phyloP scores from a whole-genome alignment of 1,284 basidiomycete genomes.

The Sparassis latifolia region DNA sequence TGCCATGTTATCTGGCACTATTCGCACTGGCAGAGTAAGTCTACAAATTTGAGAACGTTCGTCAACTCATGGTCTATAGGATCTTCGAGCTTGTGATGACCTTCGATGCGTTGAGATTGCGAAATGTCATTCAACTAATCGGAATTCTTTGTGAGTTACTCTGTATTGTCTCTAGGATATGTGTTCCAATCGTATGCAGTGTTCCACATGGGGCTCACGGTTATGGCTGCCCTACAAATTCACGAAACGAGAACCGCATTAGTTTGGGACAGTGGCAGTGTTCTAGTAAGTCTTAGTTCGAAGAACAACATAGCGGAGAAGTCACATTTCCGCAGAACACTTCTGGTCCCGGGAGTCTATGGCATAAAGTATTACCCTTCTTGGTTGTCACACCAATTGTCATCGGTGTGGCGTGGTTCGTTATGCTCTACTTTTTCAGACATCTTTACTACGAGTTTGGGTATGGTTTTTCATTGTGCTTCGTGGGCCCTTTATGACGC shows the following conservation, averaged over 20 bases:
- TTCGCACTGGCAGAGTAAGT: constrained; percentile 75
- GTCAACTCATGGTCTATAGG: constrained; percentile 29
- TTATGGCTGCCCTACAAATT: constrained; percentile 69
- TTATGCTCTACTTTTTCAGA: constrained; percentile 32
- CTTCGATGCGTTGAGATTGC: constrained; percentile 64
- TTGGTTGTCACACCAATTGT: constrained; percentile 35
- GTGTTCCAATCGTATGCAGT: constrained; percentile 31
- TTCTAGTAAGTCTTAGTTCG: too few species aligned
- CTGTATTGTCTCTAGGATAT: background rate
- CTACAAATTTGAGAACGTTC: background rate
- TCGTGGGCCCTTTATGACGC: too few species aligned
- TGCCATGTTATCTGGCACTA: constrained; percentile 76
- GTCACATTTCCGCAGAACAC: too few species aligned
- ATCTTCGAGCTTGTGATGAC: constrained; percentile 70
- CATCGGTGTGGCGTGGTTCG: constrained; percentile 31
- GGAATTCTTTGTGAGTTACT: constrained; percentile 43
- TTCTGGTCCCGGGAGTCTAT: constrained; percentile 26
- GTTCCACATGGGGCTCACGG: constrained; percentile 67
- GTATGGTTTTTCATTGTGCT: constrained; percentile 20
- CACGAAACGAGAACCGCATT: constrained; percentile 62
- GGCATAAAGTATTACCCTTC: constrained; percentile 39
- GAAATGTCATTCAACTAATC: constrained; percentile 71
- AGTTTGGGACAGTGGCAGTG: constrained; percentile 22
- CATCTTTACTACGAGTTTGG: constrained; percentile 41
- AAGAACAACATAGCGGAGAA: too few species aligned